Percentiles rank a stretch among this genome's conserved stretches.
Evolutionary conservation across 2,329 filamentous ascomycete species (phyloP).

Genomic region (Dactylonectria estremocensis): DNA sequence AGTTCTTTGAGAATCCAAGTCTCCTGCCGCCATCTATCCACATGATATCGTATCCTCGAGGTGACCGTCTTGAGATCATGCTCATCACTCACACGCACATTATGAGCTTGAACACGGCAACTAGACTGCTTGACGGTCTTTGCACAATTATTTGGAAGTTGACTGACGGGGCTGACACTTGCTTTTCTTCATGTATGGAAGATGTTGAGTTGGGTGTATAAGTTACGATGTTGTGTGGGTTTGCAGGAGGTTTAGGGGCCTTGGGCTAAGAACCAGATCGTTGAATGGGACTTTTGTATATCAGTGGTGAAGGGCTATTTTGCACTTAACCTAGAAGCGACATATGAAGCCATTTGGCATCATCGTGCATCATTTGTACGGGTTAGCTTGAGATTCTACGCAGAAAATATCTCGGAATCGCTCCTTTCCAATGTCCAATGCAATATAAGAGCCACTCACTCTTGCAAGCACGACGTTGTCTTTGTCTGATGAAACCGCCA

Average conservation of each 20-base stretch:
- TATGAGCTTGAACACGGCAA: conserved; percentile 6
- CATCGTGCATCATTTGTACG: not conserved
- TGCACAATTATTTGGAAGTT: not conserved
- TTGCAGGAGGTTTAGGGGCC: too few relatives aligned
- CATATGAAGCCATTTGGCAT: not conserved
- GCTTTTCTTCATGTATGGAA: too few relatives aligned
- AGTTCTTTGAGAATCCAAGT: conserved; percentile 14
- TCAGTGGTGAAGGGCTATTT: too few relatives aligned
- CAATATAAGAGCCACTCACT: not conserved
- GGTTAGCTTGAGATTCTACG: not conserved
- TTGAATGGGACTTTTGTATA: too few relatives aligned
- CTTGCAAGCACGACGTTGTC: not conserved
- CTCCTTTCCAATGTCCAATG: not conserved
- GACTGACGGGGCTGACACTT: too few relatives aligned
- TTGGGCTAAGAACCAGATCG: too few relatives aligned
- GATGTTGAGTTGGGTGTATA: too few relatives aligned
- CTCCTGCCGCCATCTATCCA: not conserved
- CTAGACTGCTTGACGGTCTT: conserved; percentile 2
- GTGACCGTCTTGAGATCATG: conserved; percentile 18
- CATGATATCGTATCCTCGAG: conserved; percentile 23
- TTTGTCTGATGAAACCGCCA: too few relatives aligned
- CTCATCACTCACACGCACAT: conserved; percentile 10
- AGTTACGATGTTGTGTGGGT: too few relatives aligned
- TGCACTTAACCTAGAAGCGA: too few relatives aligned
- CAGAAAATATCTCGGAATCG: not conserved